Conservation (phyloP, 345 rosid species). For the Eucalyptus sp. region DNA sequence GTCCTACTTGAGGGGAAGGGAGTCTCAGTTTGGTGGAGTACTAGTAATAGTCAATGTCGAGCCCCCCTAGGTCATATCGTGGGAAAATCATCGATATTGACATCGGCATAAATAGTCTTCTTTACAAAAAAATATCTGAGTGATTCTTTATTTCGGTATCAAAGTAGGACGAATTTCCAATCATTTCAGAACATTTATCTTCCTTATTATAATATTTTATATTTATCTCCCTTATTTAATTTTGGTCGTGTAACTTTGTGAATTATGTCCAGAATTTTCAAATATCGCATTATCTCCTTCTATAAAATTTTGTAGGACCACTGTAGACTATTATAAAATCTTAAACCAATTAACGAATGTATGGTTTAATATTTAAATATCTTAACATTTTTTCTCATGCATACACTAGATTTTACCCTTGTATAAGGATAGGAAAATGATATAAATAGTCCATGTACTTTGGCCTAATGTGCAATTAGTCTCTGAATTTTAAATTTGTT, state of each 20-base stretch:
- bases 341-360: not conserved
- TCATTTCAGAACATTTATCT: not conserved
- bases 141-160: not conserved
- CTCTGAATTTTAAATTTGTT: too few species aligned
- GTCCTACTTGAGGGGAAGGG: not conserved
- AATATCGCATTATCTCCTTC: not conserved
- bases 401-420: not conserved
- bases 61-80: not conserved
- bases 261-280: not conserved
- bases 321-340: fast-evolving
- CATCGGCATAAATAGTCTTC: not conserved
- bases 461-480: too few species aligned
- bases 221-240: not conserved
- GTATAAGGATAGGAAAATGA: not conserved
- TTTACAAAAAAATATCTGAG: not conserved
- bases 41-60: not conserved
- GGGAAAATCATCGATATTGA: not conserved
- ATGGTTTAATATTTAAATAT: not conserved
- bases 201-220: not conserved
- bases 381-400: not conserved
- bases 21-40: not conserved
- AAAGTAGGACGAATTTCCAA: not conserved
- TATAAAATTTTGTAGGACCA: not conserved
- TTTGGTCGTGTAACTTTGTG: not conserved
- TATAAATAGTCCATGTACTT: too few species aligned